Conservation (phyloP, 768 basidiomycete genomes). For the Leccinum uliginosum region DNA sequence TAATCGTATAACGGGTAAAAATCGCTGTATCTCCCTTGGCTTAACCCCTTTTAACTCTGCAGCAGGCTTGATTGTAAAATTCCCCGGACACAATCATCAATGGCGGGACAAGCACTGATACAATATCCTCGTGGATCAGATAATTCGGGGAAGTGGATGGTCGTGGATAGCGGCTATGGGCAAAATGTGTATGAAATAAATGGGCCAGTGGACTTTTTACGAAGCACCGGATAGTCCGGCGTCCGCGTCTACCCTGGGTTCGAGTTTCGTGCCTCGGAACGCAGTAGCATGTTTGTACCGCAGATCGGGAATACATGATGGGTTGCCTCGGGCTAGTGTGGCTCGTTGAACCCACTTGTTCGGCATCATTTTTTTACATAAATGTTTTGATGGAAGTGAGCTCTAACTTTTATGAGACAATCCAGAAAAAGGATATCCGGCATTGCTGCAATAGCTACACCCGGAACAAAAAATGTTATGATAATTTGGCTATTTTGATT, state of each 20-base stretch:
- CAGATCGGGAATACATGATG: constrained; percentile 46
- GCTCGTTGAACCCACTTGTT: constrained; percentile 14
- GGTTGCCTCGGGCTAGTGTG: constrained; percentile 29
- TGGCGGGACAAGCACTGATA: constrained; percentile 20
- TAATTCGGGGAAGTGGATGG: constrained; percentile 24
- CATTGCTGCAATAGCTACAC: constrained; percentile 5
- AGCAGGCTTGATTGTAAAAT: constrained; percentile 31
- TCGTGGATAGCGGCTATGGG: constrained; percentile 34
- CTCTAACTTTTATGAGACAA: constrained; percentile 6
- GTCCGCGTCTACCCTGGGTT: constrained; percentile 44
- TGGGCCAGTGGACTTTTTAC: constrained; percentile 22
- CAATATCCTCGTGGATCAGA: constrained; percentile 36
- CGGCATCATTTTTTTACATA: constrained; percentile 12
- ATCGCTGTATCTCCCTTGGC: constrained; percentile 54
- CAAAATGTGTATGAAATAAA: constrained; percentile 13
- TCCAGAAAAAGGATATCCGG: constrained; percentile 11
- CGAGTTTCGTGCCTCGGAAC: constrained; percentile 49
- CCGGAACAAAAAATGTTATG: constrained; percentile 9
- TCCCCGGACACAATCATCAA: constrained; percentile 32
- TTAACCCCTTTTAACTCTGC: constrained; percentile 20
- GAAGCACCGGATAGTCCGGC: constrained; percentile 22
- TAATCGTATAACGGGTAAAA: constrained; percentile 32
- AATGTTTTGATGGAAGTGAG: constrained; percentile 4
- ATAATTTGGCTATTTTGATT: constrained; percentile 7
- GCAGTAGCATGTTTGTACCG: constrained; percentile 35